phyloP scores from a whole-genome alignment of 441 rosid species.

The Adansonia gregorii region DNA sequence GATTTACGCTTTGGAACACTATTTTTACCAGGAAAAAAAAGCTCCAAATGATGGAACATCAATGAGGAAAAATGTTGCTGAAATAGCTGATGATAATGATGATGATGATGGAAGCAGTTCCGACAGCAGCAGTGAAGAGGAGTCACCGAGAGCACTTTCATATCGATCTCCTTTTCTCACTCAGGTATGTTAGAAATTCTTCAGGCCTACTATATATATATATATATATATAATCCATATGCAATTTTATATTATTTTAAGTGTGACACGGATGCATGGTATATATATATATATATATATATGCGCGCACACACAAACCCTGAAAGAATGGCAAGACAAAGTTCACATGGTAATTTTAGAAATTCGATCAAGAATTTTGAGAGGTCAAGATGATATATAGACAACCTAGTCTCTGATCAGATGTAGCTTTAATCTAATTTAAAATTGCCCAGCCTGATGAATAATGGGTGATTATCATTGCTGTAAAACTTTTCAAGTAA shows the following conservation, averaged over 20 bases:
- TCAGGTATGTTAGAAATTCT: conserved; percentile 52
- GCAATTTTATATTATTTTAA: not conserved
- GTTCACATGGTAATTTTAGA: not conserved
- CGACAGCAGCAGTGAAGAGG: conserved; percentile 79
- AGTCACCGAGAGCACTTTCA: conserved; percentile 61
- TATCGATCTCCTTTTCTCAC: conserved; percentile 84
- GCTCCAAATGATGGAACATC: conserved; percentile 53
- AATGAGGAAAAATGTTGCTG: conserved; percentile 48
- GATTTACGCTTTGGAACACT: not conserved
- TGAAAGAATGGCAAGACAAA: not conserved
- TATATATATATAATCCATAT: not conserved
- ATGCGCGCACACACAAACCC: not conserved
- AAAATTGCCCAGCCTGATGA: not conserved
- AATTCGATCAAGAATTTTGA: too few species aligned
- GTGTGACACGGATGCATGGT: not conserved
- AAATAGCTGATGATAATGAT: conserved; percentile 29
- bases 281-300: not conserved
- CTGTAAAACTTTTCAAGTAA: not conserved
- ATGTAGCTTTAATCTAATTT: not conserved
- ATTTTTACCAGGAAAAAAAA: conserved; percentile 57
- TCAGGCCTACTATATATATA: not conserved
- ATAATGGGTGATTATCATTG: not conserved
- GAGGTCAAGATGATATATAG: too few species aligned
- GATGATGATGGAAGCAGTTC: conserved; percentile 58
- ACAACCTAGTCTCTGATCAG: not conserved